Conservation (phyloP, 2,329 filamentous ascomycete genomes). For the Diaporthe velutina region DNA sequence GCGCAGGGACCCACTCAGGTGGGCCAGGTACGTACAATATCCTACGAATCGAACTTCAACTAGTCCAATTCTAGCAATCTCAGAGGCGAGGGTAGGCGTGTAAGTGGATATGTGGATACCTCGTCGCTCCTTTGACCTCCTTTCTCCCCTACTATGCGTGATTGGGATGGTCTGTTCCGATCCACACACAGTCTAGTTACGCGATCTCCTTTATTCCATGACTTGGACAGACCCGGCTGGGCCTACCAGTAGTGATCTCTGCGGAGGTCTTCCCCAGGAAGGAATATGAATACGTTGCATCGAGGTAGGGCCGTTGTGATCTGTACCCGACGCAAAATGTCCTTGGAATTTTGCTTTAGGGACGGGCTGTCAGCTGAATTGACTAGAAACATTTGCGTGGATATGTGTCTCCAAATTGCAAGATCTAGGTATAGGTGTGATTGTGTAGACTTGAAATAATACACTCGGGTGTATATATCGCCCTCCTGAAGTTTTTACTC, state of each 20-base stretch:
- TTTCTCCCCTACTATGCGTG: not conserved
- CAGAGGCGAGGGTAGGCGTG: not conserved
- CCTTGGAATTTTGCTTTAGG: not conserved
- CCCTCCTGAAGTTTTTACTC: no score
- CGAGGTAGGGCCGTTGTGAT: not conserved
- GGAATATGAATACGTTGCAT: no score
- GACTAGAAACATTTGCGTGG: not conserved
- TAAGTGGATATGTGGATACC: conserved; percentile 11
- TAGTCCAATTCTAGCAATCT: not conserved
- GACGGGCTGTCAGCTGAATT: not conserved
- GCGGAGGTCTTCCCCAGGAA: not conserved
- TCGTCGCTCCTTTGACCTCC: not conserved
- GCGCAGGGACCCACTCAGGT: not conserved
- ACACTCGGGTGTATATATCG: no score
- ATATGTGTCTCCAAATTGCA: not conserved
- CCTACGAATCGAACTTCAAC: not conserved
- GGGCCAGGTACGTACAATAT: no score
- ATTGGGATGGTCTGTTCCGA: not conserved
- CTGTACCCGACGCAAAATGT: not conserved
- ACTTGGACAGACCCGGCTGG: no score
- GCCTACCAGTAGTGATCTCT: not conserved
- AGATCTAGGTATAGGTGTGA: not conserved
- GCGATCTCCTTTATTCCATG: not conserved
- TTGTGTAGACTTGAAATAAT: no score
- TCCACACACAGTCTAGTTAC: not conserved